Base-by-base conservation (phyloP, 2,329 filamentous ascomycete genomes). In the Colletotrichum caudatum region DNA sequence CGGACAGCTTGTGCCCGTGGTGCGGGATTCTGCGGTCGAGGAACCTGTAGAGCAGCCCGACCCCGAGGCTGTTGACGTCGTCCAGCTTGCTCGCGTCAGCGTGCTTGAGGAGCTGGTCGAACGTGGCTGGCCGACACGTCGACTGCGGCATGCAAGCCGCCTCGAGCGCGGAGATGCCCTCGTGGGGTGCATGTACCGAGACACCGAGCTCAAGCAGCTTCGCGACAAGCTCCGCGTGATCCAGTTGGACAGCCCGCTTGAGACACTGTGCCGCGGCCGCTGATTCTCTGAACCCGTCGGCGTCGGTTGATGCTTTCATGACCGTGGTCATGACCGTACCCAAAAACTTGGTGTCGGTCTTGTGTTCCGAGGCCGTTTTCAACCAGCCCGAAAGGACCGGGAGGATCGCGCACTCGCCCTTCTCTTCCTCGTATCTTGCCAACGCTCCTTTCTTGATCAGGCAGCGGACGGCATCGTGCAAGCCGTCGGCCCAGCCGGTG, bases 371-470 rank as follows among this genome's bases (percentile, higher is more conserved):
- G 3, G 26, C 35, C 18, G 33, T 44, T 16, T 5, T 35, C 5
- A 16, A 18, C 53, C 56, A 71, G 39, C 35, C 33, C 3, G 39
- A 18, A 4, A 71, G n/a, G 3, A 71, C 20, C 5, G 66, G 69
- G 0, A 59, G 18, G 3, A 69, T 46, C 0, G 35, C 64, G 9
- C 50, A 69, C 23, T 60, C 18, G 0, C 16, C 39, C 7, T 35
- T 41, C 12, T 69, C 53, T 2, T 69, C 50, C 18, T 71, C 69
- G 29, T 71, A 71, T 14, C 26, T 50, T 33, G 16, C 23, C 26
- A 71, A 16, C 11, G 37, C 61, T 7, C 39, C 26, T 5, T 20
- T 60, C 18, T 50, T 60, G 20, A 64, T 48, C 44, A 72, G n/a
- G 37, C 59, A 58, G 7, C 56, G 46, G 2, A 65, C n/a, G 11